These are phyloP conservation scores for Quercus phellos DNA, from an alignment of 331 rosid genomes.

Conservation along the genomic window DNA sequence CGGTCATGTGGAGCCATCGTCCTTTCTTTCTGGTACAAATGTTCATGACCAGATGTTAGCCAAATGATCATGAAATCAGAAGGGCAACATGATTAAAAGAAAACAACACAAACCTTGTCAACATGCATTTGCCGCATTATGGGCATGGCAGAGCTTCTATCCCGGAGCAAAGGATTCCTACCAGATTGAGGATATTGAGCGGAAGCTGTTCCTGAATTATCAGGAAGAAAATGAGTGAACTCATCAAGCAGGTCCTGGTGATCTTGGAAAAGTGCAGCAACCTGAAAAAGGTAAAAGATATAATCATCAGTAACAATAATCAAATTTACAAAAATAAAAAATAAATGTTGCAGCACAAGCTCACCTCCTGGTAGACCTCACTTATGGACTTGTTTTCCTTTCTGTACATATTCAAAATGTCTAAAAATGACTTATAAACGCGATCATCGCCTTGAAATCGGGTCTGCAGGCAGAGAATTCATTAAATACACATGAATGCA, in stretches of 20 bases:
- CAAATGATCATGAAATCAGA: slow-evolving; percentile 23
- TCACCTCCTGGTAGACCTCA: slow-evolving; percentile 85
- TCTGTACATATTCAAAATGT: slow-evolving; percentile 92
- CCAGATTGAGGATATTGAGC: slow-evolving; percentile 44
- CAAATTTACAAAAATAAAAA: not conserved
- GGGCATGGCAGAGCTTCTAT: slow-evolving; percentile 85
- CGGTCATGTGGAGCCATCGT: slow-evolving; percentile 54
- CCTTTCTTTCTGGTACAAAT: slow-evolving; percentile 67
- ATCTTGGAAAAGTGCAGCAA: slow-evolving; percentile 69
- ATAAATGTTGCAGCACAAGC: not conserved
- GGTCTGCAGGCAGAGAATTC: slow-evolving; percentile 48
- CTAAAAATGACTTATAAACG: slow-evolving; percentile 90
- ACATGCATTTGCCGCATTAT: slow-evolving; percentile 53
- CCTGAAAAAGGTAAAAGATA: slow-evolving; percentile 48
- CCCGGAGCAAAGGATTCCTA: slow-evolving; percentile 61
- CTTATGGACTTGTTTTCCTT: slow-evolving; percentile 79
- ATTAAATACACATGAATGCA: slow-evolving; percentile 27
- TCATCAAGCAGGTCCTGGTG: slow-evolving; percentile 81
- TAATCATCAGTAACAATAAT: slow-evolving; percentile 10
- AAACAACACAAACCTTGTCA: slow-evolving; percentile 61
- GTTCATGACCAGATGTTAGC: slow-evolving; percentile 32
- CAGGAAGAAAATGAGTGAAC: slow-evolving; percentile 91
- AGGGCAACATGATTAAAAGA: not conserved
- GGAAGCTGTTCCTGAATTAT: slow-evolving; percentile 57
- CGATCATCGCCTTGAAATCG: slow-evolving; percentile 90